Conservation (phyloP, 2,329 filamentous ascomycete genomes). For the Graphium sp. region DNA sequence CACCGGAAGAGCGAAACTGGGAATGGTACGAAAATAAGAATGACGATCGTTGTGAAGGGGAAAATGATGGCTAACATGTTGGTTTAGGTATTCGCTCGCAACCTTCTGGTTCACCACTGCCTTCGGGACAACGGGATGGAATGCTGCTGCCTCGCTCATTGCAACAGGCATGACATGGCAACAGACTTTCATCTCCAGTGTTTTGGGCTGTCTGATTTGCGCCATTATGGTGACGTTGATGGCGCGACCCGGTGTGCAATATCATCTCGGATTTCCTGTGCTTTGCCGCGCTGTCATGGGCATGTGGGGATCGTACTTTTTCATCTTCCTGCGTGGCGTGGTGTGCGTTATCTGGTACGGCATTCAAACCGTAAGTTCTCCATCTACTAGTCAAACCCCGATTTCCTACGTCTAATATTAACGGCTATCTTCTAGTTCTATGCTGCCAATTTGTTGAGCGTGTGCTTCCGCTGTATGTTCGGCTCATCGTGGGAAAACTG, state of each 20-base stretch:
- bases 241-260: no score
- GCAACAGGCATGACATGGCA: slow-evolving; percentile 13
- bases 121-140: slow-evolving; percentile 13
- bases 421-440: slow-evolving; percentile 6
- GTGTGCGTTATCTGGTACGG: slow-evolving; percentile 15
- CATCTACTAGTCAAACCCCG: no score
- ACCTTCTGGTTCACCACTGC: slow-evolving; percentile 13
- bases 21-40: no score
- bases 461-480: slow-evolving; percentile 16
- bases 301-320: slow-evolving; percentile 24
- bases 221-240: no score
- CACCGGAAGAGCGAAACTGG: slow-evolving; percentile 10
- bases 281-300: slow-evolving; percentile 20
- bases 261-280: slow-evolving; percentile 21
- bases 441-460: slow-evolving; percentile 6
- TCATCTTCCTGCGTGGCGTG: slow-evolving; percentile 17
- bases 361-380: slow-evolving; percentile 12
- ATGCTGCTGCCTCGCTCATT: slow-evolving; percentile 11
- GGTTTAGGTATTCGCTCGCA: slow-evolving; percentile 13
- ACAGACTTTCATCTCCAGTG: slow-evolving; percentile 11
- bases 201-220: no score
- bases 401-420: no score
- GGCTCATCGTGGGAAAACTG: slow-evolving; percentile 14
- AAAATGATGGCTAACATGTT: no score
- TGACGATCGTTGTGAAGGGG: no score